These are phyloP conservation scores for Termitomyces sp. DNA, from an alignment of 768 basidiomycete species.

Conservation along the genomic window DNA sequence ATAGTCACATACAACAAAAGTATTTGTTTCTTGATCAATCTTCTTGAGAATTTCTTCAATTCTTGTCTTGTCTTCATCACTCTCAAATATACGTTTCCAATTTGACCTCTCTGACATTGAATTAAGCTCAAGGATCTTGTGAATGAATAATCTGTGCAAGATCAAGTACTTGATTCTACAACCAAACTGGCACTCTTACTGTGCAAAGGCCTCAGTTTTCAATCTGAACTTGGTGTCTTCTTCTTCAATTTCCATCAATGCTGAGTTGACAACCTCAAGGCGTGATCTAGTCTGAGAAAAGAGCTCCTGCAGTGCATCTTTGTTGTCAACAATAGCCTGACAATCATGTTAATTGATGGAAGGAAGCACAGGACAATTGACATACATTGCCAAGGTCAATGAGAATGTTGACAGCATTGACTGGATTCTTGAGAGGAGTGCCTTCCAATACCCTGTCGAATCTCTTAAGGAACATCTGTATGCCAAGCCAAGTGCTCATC, in stretches of 20 bases:
- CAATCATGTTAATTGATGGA: background rate
- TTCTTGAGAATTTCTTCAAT: background rate
- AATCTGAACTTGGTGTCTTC: background rate
- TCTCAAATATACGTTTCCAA: background rate
- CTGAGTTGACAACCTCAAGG: background rate
- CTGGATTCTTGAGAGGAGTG: background rate
- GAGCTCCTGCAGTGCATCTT: background rate
- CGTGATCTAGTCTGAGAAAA: background rate
- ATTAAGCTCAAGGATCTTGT: background rate
- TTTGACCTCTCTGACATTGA: background rate
- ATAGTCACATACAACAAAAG: background rate
- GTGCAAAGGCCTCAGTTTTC: background rate
- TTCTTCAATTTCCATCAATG: background rate
- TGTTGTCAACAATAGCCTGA: background rate
- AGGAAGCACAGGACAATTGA: background rate
- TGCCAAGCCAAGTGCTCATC: background rate
- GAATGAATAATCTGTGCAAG: background rate
- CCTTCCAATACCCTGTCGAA: background rate
- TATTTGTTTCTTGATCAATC: background rate
- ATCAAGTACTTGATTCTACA: background rate
- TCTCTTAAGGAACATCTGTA: background rate
- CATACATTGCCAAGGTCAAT: background rate
- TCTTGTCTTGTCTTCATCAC: background rate
- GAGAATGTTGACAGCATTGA: background rate
- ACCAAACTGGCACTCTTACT: background rate